Evolutionary conservation across 495 filamentous ascomycete genomes (phyloP).

Genomic region (Aspergillus leporis): DNA sequence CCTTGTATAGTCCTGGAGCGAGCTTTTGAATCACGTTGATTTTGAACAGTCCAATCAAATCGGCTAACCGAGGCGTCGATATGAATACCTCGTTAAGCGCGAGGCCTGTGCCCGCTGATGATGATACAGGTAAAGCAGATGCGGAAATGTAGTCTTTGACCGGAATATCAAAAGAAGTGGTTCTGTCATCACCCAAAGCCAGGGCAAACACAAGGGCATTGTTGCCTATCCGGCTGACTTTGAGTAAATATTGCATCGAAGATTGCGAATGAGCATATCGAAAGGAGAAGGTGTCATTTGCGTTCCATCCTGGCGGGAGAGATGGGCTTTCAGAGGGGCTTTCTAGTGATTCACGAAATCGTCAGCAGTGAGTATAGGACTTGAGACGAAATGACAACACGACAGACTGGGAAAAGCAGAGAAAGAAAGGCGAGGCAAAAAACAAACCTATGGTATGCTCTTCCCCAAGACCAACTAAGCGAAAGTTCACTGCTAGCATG

Average conservation of each 20-base stretch:
- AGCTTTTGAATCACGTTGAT: slow-evolving; percentile 79
- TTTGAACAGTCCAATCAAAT: slow-evolving; percentile 69
- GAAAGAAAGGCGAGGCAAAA: background rate
- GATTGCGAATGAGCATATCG: slow-evolving; percentile 90
- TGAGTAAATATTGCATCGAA: slow-evolving; percentile 79
- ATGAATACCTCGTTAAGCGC: slow-evolving; percentile 72
- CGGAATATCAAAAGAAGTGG: slow-evolving; percentile 71
- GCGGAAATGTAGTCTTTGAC: slow-evolving; percentile 74
- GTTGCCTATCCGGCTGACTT: slow-evolving; percentile 75
- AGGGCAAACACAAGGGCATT: slow-evolving; percentile 83
- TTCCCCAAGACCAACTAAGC: slow-evolving; percentile 79
- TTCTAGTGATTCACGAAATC: slow-evolving; percentile 37
- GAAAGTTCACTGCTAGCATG: slow-evolving; percentile 78
- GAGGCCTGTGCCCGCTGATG: slow-evolving; percentile 36
- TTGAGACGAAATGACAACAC: background rate
- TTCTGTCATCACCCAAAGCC: slow-evolving; percentile 76
- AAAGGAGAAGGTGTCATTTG: slow-evolving; percentile 68
- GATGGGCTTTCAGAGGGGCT: slow-evolving; percentile 49
- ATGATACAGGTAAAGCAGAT: slow-evolving; percentile 56
- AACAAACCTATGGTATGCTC: slow-evolving; percentile 65
- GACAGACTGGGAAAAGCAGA: background rate
- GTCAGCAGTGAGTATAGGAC: background rate
- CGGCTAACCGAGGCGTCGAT: slow-evolving; percentile 62
- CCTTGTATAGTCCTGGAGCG: slow-evolving; percentile 70
- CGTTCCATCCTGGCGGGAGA: slow-evolving; percentile 81